A percentile compares a stretch with the other conserved stretches of the same genome.
These are phyloP conservation scores for Coniosporium apollinis DNA, from an alignment of 495 filamentous ascomycete species.

Conservation along the genomic window DNA sequence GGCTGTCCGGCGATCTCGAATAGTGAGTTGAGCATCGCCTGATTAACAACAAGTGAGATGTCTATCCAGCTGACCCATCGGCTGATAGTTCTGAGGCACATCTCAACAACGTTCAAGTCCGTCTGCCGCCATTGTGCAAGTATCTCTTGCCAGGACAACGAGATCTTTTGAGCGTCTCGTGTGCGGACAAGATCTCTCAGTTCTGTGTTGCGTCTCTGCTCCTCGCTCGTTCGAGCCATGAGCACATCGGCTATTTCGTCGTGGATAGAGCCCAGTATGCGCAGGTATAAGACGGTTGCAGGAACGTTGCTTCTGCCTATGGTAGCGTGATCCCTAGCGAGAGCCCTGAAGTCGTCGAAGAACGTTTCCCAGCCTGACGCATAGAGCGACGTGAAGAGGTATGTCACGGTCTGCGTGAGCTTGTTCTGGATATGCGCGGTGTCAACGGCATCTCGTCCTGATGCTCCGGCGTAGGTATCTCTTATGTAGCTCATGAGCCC, in stretches of 20 bases:
- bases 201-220: slow-evolving; percentile 61
- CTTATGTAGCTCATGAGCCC: slow-evolving; percentile 60
- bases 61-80: slow-evolving; percentile 98
- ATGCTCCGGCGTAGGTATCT: slow-evolving; percentile 44
- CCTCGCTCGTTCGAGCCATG: slow-evolving; percentile 52
- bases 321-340: slow-evolving; percentile 36
- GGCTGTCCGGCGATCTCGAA: slow-evolving; percentile 55
- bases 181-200: slow-evolving; percentile 79
- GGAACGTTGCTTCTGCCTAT: slow-evolving; percentile 35
- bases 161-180: slow-evolving; percentile 72
- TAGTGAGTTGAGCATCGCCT: slow-evolving; percentile 64
- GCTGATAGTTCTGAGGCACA: slow-evolving; percentile 72
- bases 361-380: slow-evolving; percentile 69
- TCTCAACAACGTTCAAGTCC: slow-evolving; percentile 60
- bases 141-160: slow-evolving; percentile 79
- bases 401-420: slow-evolving; percentile 84
- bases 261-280: slow-evolving; percentile 72
- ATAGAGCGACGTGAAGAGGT: slow-evolving; percentile 76
- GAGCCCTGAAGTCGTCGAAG: slow-evolving; percentile 65
- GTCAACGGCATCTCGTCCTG: slow-evolving; percentile 39
- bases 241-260: slow-evolving; percentile 93
- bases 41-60: slow-evolving; percentile 79
- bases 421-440: slow-evolving; percentile 80
- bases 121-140: slow-evolving; percentile 60
- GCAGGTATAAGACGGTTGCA: slow-evolving; percentile 75